Percentiles rank a stretch among this genome's conserved stretches.
These are phyloP conservation scores for Thalassiosira ordinaria DNA, from an alignment of 352 stramenopile genomes.

Conservation along the genomic window DNA sequence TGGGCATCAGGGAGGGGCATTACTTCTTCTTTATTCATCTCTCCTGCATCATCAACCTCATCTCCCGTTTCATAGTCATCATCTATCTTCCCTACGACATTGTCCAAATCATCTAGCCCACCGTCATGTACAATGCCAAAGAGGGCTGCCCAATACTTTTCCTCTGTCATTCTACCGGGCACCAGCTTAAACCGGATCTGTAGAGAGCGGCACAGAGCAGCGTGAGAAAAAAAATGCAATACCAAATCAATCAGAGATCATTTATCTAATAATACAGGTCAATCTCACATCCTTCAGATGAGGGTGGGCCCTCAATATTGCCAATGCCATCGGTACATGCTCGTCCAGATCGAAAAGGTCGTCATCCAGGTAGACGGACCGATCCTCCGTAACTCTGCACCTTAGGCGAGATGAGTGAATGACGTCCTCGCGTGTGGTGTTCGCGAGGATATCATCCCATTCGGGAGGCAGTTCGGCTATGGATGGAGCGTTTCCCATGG, in stretches of 20 bases:
- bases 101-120: constrained; percentile 37
- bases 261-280: no score
- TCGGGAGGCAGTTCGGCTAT: not conserved
- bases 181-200: constrained; percentile 68
- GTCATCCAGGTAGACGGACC: constrained; percentile 35
- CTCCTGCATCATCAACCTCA: constrained; percentile 23
- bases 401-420: constrained; percentile 22
- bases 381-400: constrained; percentile 12
- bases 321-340: constrained; percentile 36
- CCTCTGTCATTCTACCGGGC: constrained; percentile 60
- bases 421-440: constrained; percentile 31
- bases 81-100: constrained; percentile 14
- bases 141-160: constrained; percentile 63
- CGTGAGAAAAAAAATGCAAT: no score
- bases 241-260: no score
- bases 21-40: constrained; percentile 6
- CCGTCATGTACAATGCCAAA: constrained; percentile 62
- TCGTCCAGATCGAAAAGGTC: constrained; percentile 53
- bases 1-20: not conserved
- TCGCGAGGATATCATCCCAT: constrained; percentile 37
- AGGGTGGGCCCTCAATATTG: constrained; percentile 40
- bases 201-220: no score
- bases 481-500: not conserved
- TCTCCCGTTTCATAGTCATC: constrained; percentile 25
- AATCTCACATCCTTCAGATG: constrained; percentile 54